Percentiles rank a stretch among this genome's conserved stretches.
phyloP scores from a whole-genome alignment of 257 asterid species.

The Handroanthus guayacan region DNA sequence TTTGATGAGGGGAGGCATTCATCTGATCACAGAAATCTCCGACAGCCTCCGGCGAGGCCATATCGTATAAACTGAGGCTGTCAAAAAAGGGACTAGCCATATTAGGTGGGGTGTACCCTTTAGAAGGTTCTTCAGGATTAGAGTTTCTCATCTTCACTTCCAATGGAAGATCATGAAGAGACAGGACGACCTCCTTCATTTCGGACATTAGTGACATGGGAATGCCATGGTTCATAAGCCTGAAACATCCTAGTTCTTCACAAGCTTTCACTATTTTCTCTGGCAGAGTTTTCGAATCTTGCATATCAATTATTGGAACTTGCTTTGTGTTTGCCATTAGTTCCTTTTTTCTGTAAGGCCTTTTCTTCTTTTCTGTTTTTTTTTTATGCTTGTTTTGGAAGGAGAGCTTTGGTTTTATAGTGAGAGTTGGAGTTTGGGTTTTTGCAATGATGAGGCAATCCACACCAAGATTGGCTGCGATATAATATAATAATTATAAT shows the following conservation, averaged over 20 bases:
- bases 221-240: slow-evolving; percentile 47
- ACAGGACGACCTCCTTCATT: slow-evolving; percentile 32
- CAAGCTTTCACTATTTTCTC: slow-evolving; percentile 42
- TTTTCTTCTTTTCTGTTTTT: no score
- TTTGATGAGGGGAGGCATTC: slow-evolving; percentile 41
- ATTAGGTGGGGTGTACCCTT: slow-evolving; percentile 46
- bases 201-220: slow-evolving; percentile 41
- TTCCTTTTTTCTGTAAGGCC: no score
- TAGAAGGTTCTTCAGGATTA: slow-evolving; percentile 30
- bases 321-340: not conserved
- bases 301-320: slow-evolving; percentile 48
- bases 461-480: no score
- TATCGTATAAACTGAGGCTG: slow-evolving; percentile 51
- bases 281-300: slow-evolving; percentile 27
- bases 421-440: no score
- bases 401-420: no score
- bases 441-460: no score
- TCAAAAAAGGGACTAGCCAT: slow-evolving; percentile 51
- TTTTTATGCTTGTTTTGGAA: no score
- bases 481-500: no score
- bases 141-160: slow-evolving; percentile 43
- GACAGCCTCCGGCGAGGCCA: slow-evolving; percentile 39
- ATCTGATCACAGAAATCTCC: slow-evolving; percentile 48
- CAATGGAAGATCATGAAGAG: slow-evolving; percentile 47
- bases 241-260: slow-evolving; percentile 53